These are phyloP conservation scores for Lathyrus tuberosus DNA, from an alignment of 306 rosid genomes.

Conservation along the genomic window DNA sequence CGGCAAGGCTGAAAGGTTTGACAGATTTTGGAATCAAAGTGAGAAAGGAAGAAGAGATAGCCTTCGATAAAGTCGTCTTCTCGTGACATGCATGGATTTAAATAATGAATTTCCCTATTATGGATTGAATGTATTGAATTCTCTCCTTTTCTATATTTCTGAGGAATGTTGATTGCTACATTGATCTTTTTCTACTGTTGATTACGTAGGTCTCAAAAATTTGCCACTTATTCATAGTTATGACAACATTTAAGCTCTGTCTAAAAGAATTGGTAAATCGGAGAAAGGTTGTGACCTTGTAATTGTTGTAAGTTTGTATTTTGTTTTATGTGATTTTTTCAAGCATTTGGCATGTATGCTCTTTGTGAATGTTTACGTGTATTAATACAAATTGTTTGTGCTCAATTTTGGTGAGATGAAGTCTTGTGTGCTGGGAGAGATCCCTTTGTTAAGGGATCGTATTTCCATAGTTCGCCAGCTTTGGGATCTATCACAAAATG, in stretches of 20 bases:
- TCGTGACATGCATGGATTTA: background rate
- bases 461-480: constrained; percentile 89
- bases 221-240: constrained; percentile 91
- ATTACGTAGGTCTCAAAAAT: no score
- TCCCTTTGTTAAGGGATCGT: constrained; percentile 82
- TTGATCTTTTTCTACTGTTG: no score
- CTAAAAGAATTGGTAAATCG: constrained; percentile 63
- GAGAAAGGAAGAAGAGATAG: no score
- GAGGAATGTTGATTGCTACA: background rate
- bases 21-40: no score
- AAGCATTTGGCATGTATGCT: constrained; percentile 6
- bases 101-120: background rate
- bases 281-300: constrained; percentile 90
- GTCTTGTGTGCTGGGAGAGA: constrained; percentile 98
- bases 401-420: constrained; percentile 51
- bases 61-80: no score
- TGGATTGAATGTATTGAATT: background rate
- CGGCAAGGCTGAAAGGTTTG: no score
- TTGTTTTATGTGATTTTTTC: constrained; percentile 2
- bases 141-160: background rate
- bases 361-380: constrained; percentile 11
- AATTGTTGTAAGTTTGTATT: constrained; percentile 79
- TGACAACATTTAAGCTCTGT: constrained; percentile 75
- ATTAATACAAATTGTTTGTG: constrained; percentile 39
- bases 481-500: constrained; percentile 84